Percentiles rank a stretch among this genome's conserved stretches.
Conservation (phyloP, 2,329 filamentous ascomycete genomes). For the Trematosphaeria pertusa region DNA sequence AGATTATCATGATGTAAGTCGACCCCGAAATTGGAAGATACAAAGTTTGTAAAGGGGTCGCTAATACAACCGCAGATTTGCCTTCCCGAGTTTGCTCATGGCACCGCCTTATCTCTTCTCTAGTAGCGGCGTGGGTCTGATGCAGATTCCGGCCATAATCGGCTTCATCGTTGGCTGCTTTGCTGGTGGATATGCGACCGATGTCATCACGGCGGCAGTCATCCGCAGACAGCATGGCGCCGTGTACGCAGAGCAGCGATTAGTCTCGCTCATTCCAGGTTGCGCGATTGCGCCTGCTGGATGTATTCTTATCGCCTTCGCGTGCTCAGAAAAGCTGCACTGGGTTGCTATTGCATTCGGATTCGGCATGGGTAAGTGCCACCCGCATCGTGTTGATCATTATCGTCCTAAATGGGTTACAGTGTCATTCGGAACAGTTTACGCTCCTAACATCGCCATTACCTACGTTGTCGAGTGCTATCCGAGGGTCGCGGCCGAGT, state of each 20-base stretch:
- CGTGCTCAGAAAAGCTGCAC: conserved; percentile 13
- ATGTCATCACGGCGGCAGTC: conserved; percentile 13
- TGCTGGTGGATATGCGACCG: conserved; percentile 12
- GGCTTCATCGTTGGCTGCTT: conserved; percentile 15
- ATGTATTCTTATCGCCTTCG: conserved; percentile 10
- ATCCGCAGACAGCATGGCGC: conserved; percentile 9
- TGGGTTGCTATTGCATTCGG: conserved; percentile 15
- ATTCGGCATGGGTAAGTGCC: conserved; percentile 11
- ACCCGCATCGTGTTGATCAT: neutral
- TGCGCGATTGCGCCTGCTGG: conserved; percentile 7
- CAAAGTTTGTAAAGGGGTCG: neutral
- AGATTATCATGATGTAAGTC: conserved; percentile 14
- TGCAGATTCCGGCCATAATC: conserved; percentile 14
- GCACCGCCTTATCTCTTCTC: conserved; percentile 17
- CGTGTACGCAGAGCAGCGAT: conserved; percentile 13
- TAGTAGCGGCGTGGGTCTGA: conserved; percentile 8
- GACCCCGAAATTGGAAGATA: neutral
- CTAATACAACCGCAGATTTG: conserved; percentile 6
- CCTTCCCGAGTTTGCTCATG: conserved; percentile 13
- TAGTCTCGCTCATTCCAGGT: conserved; percentile 10
- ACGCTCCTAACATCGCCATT: conserved; percentile 12
- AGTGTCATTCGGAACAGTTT: conserved; percentile 17
- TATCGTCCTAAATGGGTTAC: neutral
- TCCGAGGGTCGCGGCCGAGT: conserved; percentile 3
- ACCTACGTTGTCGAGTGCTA: conserved; percentile 13